These are phyloP conservation scores for Phialophora tarda DNA, from an alignment of 2,329 filamentous ascomycete genomes.

Conservation along the genomic window DNA sequence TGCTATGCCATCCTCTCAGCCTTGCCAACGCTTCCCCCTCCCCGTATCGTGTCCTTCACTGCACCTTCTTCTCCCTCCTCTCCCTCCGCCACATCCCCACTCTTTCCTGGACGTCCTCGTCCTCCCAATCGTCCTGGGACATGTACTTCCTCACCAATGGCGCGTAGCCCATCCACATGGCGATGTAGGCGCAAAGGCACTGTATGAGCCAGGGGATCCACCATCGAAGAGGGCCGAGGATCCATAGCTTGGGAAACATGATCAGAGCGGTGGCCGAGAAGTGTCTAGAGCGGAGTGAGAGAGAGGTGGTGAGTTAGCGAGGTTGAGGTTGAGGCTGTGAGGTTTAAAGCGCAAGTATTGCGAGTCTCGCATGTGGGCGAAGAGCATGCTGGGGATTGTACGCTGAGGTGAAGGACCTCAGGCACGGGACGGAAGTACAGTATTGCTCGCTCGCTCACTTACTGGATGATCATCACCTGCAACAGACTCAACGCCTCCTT, in stretches of 20 bases:
- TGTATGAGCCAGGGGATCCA: slow-evolving; percentile 32
- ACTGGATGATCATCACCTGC: slow-evolving; percentile 32
- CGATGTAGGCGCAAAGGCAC: slow-evolving; percentile 20
- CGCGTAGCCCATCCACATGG: slow-evolving; percentile 26
- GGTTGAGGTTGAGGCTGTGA: too few relatives aligned
- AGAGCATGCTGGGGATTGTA: background rate
- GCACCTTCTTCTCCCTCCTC: slow-evolving; percentile 17
- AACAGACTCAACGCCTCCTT: slow-evolving; percentile 24
- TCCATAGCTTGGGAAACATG: slow-evolving; percentile 64
- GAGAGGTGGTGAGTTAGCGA: background rate
- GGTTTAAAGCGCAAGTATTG: background rate
- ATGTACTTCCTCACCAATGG: slow-evolving; percentile 27
- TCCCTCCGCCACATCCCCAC: slow-evolving; percentile 8
- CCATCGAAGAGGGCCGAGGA: slow-evolving; percentile 32
- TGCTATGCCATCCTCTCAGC: background rate
- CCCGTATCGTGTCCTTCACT: background rate
- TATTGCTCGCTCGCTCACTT: slow-evolving; percentile 1
- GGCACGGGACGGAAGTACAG: background rate
- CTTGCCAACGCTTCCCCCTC: background rate
- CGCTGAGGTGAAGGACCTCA: background rate
- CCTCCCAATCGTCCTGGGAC: slow-evolving; percentile 27
- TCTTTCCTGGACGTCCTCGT: slow-evolving; percentile 16
- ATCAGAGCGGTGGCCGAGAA: slow-evolving; percentile 60
- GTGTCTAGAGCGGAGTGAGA: slow-evolving; percentile 19
- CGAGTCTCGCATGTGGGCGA: too few relatives aligned